Base-by-base conservation (phyloP, 768 basidiomycete species). In the Trametes punicea region DNA sequence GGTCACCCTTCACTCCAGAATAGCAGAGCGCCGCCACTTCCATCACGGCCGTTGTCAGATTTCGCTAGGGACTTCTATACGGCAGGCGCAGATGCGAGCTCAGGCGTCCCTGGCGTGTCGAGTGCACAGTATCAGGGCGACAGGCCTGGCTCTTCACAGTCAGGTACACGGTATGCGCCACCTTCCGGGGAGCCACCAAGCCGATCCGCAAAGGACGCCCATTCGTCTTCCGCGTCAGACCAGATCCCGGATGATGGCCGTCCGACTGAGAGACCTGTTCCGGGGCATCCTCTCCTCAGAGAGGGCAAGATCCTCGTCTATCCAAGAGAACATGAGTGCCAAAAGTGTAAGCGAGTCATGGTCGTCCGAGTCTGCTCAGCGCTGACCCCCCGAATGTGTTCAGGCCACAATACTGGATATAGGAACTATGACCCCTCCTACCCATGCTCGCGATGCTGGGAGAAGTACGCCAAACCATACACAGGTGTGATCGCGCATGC, bases 361-460 rank as follows among this genome's bases (percentile, higher is more conserved):
- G 16, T n/a, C 5, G 16, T 10, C 53, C 11, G 38, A 20, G 16
- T 9, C 29, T 31, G 10, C 26, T 13, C 33, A 8, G 13, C 33
- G 23, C 25, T 31, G 10, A 44, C 38, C 41, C n/a, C n/a, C n/a
- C n/a, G n/a, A n/a, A 38, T 30, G 10, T 47, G n/a, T 20, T 23
- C 55, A 91, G 90, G 90, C 62, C 73, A 74, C 34, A 92, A 93
- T 67, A 81, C 79, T 0, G 90, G 90, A 2, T 92, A 84, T 71
- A 89, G 88, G 68, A 74, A 78, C 54, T 73, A 72, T 33, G 87
- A 91, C 67, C 87, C 87, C 0, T 66, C 75, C 1, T 73, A 82
- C 53, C 86, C 89, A 6, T 91, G 90, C 65, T 74, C 76, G 55
- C 80, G 79, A 53, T 93, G 91, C 72, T 93, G 90, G 90, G 71